These are phyloP conservation scores for Boechera retrofracta DNA, from an alignment of 345 rosid genomes.

Conservation along the genomic window DNA sequence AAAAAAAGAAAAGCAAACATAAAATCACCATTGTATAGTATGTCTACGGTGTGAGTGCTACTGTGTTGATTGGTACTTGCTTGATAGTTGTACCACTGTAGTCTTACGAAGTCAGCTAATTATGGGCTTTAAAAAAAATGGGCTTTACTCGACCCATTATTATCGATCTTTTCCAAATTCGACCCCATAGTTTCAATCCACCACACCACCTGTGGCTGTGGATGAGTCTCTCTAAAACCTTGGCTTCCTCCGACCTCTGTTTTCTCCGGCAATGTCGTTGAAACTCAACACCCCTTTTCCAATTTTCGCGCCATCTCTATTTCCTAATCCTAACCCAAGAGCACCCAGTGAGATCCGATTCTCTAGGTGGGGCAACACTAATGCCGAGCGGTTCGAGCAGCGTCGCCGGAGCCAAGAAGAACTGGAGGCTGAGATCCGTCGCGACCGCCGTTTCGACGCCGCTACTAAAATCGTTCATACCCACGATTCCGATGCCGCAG, in stretches of 20 bases:
- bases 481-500: slow-evolving; percentile 37
- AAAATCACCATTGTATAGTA: too few species aligned
- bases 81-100: too few species aligned
- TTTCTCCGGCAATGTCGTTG: slow-evolving; percentile 59
- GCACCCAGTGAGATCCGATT: slow-evolving; percentile 59
- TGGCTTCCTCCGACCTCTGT: slow-evolving; percentile 6
- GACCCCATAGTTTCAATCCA: slow-evolving; percentile 31
- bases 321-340: slow-evolving; percentile 41
- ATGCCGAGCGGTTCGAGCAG: slow-evolving; percentile 66
- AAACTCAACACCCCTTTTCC: slow-evolving; percentile 69
- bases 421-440: slow-evolving; percentile 75
- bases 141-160: not conserved
- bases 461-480: slow-evolving; percentile 54
- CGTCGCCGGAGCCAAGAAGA: slow-evolving; percentile 67
- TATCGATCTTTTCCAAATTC: not conserved
- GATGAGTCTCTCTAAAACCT: slow-evolving; percentile 38
- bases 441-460: slow-evolving; percentile 67
- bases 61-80: too few species aligned
- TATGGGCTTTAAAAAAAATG: slow-evolving; percentile 2
- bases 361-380: slow-evolving; percentile 85
- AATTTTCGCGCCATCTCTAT: slow-evolving; percentile 56
- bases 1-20: too few species aligned
- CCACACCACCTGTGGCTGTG: slow-evolving; percentile 30
- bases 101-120: too few species aligned
- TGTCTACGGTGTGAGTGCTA: too few species aligned